phyloP scores from a whole-genome alignment of 768 basidiomycete genomes.

The Baorangia bicolor region DNA sequence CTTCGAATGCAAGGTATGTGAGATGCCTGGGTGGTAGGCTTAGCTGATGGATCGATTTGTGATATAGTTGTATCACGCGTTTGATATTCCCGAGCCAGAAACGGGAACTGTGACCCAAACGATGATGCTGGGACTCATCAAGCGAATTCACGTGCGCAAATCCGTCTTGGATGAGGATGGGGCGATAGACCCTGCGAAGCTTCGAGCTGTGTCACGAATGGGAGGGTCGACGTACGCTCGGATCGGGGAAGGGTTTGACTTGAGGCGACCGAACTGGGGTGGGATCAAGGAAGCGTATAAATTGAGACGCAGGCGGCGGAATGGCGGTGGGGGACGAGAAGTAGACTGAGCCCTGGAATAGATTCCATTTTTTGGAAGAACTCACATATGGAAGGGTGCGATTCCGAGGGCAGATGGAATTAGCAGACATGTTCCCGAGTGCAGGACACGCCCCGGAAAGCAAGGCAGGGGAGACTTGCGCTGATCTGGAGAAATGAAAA shows the following conservation, averaged over 20 bases:
- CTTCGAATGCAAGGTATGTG: constrained; percentile 60
- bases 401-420: constrained; percentile 20
- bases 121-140: constrained; percentile 54
- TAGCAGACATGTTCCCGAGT: constrained; percentile 20
- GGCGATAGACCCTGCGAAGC: constrained; percentile 46
- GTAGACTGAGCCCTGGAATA: constrained; percentile 6
- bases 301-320: constrained; percentile 3
- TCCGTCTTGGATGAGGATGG: constrained; percentile 45
- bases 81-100: constrained; percentile 45
- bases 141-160: constrained; percentile 50
- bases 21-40: constrained; percentile 13
- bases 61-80: constrained; percentile 47
- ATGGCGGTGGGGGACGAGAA: constrained; percentile 5
- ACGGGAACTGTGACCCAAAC: constrained; percentile 40
- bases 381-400: constrained; percentile 11
- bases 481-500: constrained; percentile 34
- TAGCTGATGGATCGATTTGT: constrained; percentile 19
- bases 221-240: constrained; percentile 48
- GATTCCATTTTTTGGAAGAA: constrained; percentile 26
- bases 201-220: constrained; percentile 52
- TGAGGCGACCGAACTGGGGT: constrained; percentile 43
- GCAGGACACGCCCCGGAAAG: constrained; percentile 19
- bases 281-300: constrained; percentile 10
- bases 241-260: constrained; percentile 45
- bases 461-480: constrained; percentile 19